phyloP scores from a whole-genome alignment of 2,329 filamentous ascomycete genomes.

The Diplodia intermedia region DNA sequence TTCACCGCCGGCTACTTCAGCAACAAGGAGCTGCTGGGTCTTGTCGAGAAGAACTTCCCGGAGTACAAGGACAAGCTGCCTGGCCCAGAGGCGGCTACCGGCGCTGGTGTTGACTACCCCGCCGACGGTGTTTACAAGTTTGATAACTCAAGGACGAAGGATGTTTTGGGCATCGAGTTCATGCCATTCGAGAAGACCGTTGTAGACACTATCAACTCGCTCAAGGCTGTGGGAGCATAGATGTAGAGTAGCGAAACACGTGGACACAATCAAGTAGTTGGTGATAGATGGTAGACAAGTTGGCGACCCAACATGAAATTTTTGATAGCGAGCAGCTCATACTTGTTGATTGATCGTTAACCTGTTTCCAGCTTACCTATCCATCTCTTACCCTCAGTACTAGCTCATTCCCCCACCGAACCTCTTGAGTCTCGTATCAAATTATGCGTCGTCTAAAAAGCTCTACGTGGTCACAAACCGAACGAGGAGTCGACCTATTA shows the following conservation, averaged over 20 bases:
- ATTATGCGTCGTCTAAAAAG: not conserved
- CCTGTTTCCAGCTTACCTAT: not conserved
- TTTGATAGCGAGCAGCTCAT: not conserved
- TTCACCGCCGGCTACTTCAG: conserved; percentile 66
- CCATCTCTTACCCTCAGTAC: not conserved
- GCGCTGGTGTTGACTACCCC: conserved; percentile 51
- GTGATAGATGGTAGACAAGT: not conserved
- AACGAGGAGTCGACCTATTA: not conserved
- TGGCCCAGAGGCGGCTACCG: conserved; percentile 34
- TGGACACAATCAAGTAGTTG: not conserved
- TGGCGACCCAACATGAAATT: not conserved
- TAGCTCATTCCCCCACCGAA: not conserved
- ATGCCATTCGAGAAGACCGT: conserved; percentile 65
- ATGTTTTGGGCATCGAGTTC: conserved; percentile 67
- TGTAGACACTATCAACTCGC: conserved; percentile 67
- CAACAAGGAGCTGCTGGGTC: conserved; percentile 65
- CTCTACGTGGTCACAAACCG: not conserved
- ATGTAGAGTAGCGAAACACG: not conserved
- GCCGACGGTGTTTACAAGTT: conserved; percentile 60
- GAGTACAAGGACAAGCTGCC: conserved; percentile 60
- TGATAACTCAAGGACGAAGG: conserved; percentile 62
- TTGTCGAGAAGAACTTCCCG: conserved; percentile 63
- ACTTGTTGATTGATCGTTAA: not conserved
- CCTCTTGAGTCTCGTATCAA: not conserved
- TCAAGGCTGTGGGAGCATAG: conserved; percentile 60